phyloP scores from a whole-genome alignment of 2,329 filamentous ascomycete species.

The Torrubiella hemipterigena region DNA sequence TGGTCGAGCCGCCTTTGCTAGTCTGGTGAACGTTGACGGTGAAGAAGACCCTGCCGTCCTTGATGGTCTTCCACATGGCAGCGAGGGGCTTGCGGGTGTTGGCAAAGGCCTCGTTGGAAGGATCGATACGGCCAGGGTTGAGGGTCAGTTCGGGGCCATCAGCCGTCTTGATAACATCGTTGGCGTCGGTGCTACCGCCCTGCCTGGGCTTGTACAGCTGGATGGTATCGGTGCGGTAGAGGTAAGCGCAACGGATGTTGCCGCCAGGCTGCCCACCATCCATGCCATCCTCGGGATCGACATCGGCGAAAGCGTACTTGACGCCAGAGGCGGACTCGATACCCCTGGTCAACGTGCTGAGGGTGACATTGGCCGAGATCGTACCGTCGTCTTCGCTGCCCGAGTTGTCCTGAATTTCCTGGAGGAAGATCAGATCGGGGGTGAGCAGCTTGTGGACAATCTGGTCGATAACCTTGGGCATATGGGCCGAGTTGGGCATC shows the following conservation, averaged over 20 bases:
- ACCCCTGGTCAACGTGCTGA: conserved; percentile 39
- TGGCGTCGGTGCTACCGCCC: conserved; percentile 41
- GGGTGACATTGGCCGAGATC: conserved; percentile 43
- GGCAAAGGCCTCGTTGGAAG: conserved; percentile 45
- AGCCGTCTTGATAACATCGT: conserved; percentile 39
- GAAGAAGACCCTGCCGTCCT: conserved; percentile 46
- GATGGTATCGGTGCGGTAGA: conserved; percentile 51
- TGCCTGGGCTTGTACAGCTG: conserved; percentile 46
- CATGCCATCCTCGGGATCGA: conserved; percentile 44
- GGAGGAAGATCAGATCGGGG: conserved; percentile 55
- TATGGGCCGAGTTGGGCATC: conserved; percentile 38
- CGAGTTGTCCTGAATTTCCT: conserved; percentile 59
- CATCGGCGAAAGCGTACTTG: conserved; percentile 46
- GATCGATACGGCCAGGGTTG: conserved; percentile 60
- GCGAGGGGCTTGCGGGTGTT: conserved; percentile 54
- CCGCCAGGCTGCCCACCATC: conserved; percentile 58
- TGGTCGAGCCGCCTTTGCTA: conserved; percentile 54
- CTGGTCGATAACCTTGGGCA: conserved; percentile 48
- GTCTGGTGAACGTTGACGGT: conserved; percentile 61
- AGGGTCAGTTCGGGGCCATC: conserved; percentile 41
- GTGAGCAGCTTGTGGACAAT: conserved; percentile 51
- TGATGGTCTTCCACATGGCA: conserved; percentile 50
- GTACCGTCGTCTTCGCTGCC: conserved; percentile 49
- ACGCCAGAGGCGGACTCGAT: conserved; percentile 37
- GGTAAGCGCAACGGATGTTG: conserved; percentile 60